phyloP scores from a whole-genome alignment of 2,329 filamentous ascomycete genomes.

The Colletotrichum tofieldiae region DNA sequence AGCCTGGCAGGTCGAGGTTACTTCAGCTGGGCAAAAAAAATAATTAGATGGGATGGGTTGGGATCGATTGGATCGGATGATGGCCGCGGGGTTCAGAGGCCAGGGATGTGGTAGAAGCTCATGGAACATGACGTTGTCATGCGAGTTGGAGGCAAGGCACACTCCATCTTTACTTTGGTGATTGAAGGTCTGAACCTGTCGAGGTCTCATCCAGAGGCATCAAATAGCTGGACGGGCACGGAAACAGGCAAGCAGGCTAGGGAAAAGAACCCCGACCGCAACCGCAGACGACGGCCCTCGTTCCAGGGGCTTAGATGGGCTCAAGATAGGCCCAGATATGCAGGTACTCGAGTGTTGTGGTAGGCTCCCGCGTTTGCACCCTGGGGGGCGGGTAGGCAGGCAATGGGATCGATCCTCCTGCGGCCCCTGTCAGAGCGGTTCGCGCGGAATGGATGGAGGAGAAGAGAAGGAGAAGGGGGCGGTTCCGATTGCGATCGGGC shows the following conservation, averaged over 20 bases:
- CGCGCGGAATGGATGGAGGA: background rate
- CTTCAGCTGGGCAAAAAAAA: background rate
- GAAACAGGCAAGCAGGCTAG: background rate
- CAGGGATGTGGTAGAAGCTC: slow-evolving; percentile 7
- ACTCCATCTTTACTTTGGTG: background rate
- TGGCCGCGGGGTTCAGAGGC: slow-evolving; percentile 10
- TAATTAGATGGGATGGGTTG: slow-evolving; percentile 10
- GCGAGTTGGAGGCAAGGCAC: background rate
- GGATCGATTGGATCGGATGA: slow-evolving; percentile 25
- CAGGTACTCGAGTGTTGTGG: background rate
- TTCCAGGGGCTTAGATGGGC: background rate
- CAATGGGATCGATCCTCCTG: background rate
- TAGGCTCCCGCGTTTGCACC: slow-evolving; percentile 12
- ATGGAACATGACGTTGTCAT: slow-evolving; percentile 14
- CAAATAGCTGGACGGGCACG: background rate
- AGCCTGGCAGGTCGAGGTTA: background rate
- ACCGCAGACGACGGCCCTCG: background rate
- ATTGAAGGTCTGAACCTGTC: background rate
- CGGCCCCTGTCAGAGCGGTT: background rate
- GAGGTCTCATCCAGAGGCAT: background rate
- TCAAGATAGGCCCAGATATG: slow-evolving; percentile 6
- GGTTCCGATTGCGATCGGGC: slow-evolving; percentile 22
- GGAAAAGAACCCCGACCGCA: background rate
- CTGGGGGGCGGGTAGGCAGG: too few species aligned
- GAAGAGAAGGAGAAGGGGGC: slow-evolving; percentile 1